A percentile compares a stretch with the other conserved stretches of the same genome.
phyloP scores from a whole-genome alignment of 2,329 filamentous ascomycete species.

The Amesomyces nigricolor region DNA sequence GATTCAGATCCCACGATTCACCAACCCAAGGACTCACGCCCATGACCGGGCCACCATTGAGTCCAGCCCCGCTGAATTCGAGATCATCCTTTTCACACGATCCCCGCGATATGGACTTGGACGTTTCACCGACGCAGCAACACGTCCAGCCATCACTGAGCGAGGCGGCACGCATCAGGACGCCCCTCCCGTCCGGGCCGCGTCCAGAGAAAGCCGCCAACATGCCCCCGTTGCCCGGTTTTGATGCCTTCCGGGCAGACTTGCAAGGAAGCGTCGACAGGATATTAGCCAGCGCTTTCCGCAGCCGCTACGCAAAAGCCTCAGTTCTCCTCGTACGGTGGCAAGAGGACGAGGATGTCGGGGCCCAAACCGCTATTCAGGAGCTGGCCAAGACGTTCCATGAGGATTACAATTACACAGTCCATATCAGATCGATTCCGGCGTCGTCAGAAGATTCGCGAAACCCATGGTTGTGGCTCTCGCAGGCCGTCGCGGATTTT shows the following conservation, averaged over 20 bases:
- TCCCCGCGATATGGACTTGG: slow-evolving; percentile 52
- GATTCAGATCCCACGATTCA: slow-evolving; percentile 50
- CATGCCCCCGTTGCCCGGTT: slow-evolving; percentile 39
- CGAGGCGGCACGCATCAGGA: slow-evolving; percentile 46
- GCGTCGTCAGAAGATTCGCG: slow-evolving; percentile 41
- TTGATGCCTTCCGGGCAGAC: slow-evolving; percentile 47
- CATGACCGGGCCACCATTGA: slow-evolving; percentile 40
- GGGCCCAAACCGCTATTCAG: slow-evolving; percentile 38
- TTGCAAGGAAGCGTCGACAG: slow-evolving; percentile 46
- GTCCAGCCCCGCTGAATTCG: slow-evolving; percentile 38
- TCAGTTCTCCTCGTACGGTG: slow-evolving; percentile 51
- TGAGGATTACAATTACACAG: slow-evolving; percentile 47
- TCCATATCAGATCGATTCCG: slow-evolving; percentile 46
- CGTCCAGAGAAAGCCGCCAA: slow-evolving; percentile 47
- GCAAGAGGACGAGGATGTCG: slow-evolving; percentile 47
- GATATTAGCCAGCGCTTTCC: slow-evolving; percentile 45
- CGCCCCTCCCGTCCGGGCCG: slow-evolving; percentile 51
- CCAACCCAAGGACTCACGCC: slow-evolving; percentile 45
- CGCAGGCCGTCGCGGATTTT: slow-evolving; percentile 47
- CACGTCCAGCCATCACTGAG: slow-evolving; percentile 37
- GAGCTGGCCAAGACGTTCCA: slow-evolving; percentile 48
- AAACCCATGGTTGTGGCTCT: slow-evolving; percentile 50
- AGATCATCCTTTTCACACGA: slow-evolving; percentile 41
- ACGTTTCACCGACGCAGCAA: slow-evolving; percentile 35
- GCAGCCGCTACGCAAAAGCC: slow-evolving; percentile 49